Percentiles rank a stretch among this genome's conserved stretches.
phyloP scores from a whole-genome alignment of 2,329 filamentous ascomycete genomes.

The Pleomassaria siparia region DNA sequence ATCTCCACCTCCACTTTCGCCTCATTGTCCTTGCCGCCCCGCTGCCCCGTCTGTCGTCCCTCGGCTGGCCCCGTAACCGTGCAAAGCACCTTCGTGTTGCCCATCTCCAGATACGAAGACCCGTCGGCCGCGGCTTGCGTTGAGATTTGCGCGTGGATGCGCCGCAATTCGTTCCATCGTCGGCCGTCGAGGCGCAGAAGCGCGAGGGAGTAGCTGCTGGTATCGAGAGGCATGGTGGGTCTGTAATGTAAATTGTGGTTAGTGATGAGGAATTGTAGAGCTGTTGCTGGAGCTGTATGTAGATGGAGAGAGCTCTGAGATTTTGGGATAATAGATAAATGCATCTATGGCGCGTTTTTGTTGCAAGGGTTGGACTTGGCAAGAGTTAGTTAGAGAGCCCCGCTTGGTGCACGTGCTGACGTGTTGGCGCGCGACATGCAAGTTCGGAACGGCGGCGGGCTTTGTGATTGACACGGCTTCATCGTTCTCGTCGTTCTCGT shows the following conservation, averaged over 20 bases:
- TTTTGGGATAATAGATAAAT: not conserved
- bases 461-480: not conserved
- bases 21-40: slow-evolving; percentile 50
- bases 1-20: slow-evolving; percentile 80
- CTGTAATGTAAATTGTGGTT: not conserved
- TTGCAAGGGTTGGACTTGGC: slow-evolving; percentile 11
- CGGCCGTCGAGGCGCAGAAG: slow-evolving; percentile 70
- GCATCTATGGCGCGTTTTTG: not conserved
- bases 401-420: slow-evolving; percentile 8
- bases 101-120: slow-evolving; percentile 92
- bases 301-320: not conserved
- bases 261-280: not conserved
- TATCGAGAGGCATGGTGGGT: slow-evolving; percentile 84
- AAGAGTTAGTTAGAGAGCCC: too few relatives aligned
- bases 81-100: slow-evolving; percentile 96
- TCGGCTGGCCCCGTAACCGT: slow-evolving; percentile 86
- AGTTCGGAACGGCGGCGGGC: too few relatives aligned
- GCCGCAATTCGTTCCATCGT: slow-evolving; percentile 95
- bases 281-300: not conserved
- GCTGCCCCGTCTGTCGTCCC: slow-evolving; percentile 53
- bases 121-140: slow-evolving; percentile 93
- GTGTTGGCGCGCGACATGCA: slow-evolving; percentile 1
- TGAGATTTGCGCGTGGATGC: slow-evolving; percentile 83
- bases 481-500: not conserved
- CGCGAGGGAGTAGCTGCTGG: slow-evolving; percentile 84